These are phyloP conservation scores for Yarrowia deformans DNA, from an alignment of 805 yeast species.

Conservation along the genomic window DNA sequence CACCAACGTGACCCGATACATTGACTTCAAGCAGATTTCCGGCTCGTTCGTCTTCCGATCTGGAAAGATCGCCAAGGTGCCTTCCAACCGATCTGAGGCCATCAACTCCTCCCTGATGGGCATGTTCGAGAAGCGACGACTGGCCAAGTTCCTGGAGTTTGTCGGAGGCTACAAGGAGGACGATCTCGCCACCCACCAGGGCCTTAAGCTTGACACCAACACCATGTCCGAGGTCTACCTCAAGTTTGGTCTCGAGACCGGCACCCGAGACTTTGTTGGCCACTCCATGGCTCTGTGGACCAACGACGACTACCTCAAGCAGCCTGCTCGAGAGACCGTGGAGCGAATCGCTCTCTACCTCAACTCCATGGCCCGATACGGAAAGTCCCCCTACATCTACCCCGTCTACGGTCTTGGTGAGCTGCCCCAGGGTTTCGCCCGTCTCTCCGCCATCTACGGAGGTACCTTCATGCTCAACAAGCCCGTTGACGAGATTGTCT, in stretches of 20 bases:
- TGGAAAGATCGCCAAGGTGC: constrained; percentile 93
- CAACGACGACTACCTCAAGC: constrained; percentile 84
- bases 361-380: constrained; percentile 91
- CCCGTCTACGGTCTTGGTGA: constrained; percentile 98
- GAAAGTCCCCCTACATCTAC: constrained; percentile 94
- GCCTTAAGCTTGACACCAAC: constrained; percentile 78
- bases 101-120: constrained; percentile 93
- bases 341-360: constrained; percentile 86
- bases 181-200: constrained; percentile 80
- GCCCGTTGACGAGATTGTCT: constrained; percentile 88
- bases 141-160: constrained; percentile 90
- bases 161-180: constrained; percentile 83
- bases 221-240: constrained; percentile 91
- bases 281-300: constrained; percentile 99
- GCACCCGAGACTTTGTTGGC: constrained; percentile 95
- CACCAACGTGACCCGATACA: constrained; percentile 93
- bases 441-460: constrained; percentile 95
- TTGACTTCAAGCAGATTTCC: constrained; percentile 95
- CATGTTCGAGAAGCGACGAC: constrained; percentile 91
- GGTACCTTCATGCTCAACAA: constrained; percentile 98
- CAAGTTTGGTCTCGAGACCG: constrained; percentile 88
- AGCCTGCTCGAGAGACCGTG: constrained; percentile 91
- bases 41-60: constrained; percentile 92
- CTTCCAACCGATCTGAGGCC: constrained; percentile 91
- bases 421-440: constrained; percentile 98